Evolutionary conservation across 768 basidiomycete genomes (phyloP).

Genomic region (Imleria badia): DNA sequence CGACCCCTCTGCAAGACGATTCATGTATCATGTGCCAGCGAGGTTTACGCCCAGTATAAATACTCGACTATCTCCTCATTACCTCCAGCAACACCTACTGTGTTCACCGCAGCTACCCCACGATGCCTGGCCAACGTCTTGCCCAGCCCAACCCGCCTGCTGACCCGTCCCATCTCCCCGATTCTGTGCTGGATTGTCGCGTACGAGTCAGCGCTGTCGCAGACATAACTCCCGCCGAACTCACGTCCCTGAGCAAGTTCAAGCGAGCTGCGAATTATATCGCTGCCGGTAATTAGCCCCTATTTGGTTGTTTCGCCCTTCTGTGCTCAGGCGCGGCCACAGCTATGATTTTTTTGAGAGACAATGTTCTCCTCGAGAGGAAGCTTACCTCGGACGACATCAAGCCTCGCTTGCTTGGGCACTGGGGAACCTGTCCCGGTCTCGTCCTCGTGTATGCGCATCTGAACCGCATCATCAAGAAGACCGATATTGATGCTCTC

Average conservation of each 20-base stretch:
- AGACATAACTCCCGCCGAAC: constrained; percentile 50
- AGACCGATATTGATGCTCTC: constrained; percentile 59
- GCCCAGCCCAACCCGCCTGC: constrained; percentile 66
- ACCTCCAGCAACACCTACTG: no score
- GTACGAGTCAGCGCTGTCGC: constrained; percentile 48
- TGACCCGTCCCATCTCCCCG: constrained; percentile 66
- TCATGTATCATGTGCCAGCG: no score
- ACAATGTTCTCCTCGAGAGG: constrained; percentile 66
- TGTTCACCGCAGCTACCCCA: not conserved
- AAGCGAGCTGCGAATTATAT: constrained; percentile 68
- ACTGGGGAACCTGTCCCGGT: constrained; percentile 85
- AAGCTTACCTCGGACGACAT: constrained; percentile 64
- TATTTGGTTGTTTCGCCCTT: not conserved
- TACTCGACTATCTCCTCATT: no score
- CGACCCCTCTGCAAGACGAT: no score
- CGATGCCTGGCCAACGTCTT: constrained; percentile 61
- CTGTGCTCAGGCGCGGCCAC: constrained; percentile 1
- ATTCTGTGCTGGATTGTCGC: constrained; percentile 48
- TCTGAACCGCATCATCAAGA: constrained; percentile 61
- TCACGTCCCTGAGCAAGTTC: constrained; percentile 51
- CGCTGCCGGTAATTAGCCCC: constrained; percentile 53
- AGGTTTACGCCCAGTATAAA: no score
- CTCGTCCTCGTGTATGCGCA: constrained; percentile 72
- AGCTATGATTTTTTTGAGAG: constrained; percentile 86
- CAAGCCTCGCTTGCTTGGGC: constrained; percentile 78